Base-by-base conservation (phyloP, 768 basidiomycete genomes). In the Heimioporus sp. region DNA sequence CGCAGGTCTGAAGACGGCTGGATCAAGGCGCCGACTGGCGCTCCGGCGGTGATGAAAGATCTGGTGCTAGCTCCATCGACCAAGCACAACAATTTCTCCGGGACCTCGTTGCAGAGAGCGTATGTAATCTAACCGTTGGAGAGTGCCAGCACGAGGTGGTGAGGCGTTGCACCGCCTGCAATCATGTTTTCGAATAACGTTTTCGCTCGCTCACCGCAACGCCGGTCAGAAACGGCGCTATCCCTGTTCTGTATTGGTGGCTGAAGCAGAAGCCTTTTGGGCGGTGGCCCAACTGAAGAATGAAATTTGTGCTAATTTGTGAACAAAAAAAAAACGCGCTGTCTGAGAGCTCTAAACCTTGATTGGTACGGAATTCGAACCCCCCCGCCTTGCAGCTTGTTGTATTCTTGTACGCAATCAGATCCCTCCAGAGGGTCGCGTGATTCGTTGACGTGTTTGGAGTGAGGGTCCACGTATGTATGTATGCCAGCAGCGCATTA, bases 1-100 rank as follows among this genome's bases (percentile, higher is more conserved):
- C 48, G 52, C 60, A 65, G 66, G 67, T 67, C 48, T 71, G 64
- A 66, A 71, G 65, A 60, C 62, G 70, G 55, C 65, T 73, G 56
- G 66, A 70, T 58, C 61, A 68, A 48, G 53, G 58, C 28, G 63
- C 62, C 13, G 61, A 67, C 56, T 67, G 66, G 60, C 65, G 65
- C 53, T 61, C 68, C n/a, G n/a, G n/a, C n/a, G 47, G 70, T 73
- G 58, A 70, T 73, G 68, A 64, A 66, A 57, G 67, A 69, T 60
- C 58, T 63, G 57, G 51, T 63, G 41, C 52, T 64, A 43, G n/a
- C n/a, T n/a, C n/a, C n/a, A n/a, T n/a, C 68, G 58, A 55, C 53
- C 49, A 57, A 49, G 53, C 55, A 19, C 44, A 16, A 46, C 36
- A 32, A 48, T 37, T 54, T 45, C 45, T 43, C 53, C 47, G 41